phyloP scores from a whole-genome alignment of 192 early-diverging fungal genomes.

The Rhizoclosmatium globosum region DNA sequence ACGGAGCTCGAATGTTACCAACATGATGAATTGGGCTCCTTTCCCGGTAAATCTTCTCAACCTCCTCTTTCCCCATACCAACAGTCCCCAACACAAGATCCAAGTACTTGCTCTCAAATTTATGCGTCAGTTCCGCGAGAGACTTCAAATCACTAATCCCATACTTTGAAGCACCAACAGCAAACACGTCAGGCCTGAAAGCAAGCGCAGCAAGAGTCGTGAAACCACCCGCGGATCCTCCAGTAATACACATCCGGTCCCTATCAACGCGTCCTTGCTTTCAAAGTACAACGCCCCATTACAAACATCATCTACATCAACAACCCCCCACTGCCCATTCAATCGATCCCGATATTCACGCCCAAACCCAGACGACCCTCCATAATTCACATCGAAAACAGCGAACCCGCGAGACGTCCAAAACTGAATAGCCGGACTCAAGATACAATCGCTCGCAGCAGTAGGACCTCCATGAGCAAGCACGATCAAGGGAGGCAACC shows the following conservation, averaged over 20 bases:
- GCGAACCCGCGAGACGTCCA: conserved; percentile 84
- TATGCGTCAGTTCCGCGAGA: conserved; percentile 79
- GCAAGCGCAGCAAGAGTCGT: conserved; percentile 71
- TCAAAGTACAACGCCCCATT: conserved; percentile 70
- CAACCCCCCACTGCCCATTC: conserved; percentile 71
- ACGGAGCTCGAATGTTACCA: conserved; percentile 68
- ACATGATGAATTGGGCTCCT: conserved; percentile 72
- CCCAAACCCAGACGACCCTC: conserved; percentile 79
- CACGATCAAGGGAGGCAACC: conserved; percentile 74
- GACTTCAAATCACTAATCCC: conserved; percentile 77
- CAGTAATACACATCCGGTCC: conserved; percentile 69
- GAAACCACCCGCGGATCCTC: conserved; percentile 76
- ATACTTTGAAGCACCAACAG: conserved; percentile 71
- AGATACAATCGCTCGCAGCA: conserved; percentile 40
- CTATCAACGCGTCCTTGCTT: conserved; percentile 64
- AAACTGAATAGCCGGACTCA: conserved; percentile 67
- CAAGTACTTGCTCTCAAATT: conserved; percentile 71
- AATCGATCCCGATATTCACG: conserved; percentile 75
- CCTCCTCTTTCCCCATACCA: conserved; percentile 24
- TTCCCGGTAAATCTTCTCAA: conserved; percentile 60
- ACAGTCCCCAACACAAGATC: conserved; percentile 65
- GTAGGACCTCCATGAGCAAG: conserved; percentile 81
- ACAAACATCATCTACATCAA: conserved; percentile 82
- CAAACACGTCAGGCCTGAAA: conserved; percentile 76
- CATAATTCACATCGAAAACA: conserved; percentile 79